These are phyloP conservation scores for Aureobasidium mangrovei DNA, from an alignment of 2,329 filamentous ascomycete species.

Conservation along the genomic window DNA sequence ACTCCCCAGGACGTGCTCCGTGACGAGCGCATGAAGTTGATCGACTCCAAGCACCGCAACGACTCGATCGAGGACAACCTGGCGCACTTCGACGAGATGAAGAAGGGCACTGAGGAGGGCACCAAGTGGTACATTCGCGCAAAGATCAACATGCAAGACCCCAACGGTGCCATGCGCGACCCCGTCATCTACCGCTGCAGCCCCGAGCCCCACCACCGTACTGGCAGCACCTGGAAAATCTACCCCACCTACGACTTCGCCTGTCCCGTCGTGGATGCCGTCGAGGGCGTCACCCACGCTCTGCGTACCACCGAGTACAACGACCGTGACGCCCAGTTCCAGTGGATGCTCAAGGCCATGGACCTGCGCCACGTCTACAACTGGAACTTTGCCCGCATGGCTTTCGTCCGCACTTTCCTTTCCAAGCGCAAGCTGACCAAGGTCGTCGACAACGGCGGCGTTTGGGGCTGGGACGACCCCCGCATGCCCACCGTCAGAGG, in stretches of 20 bases:
- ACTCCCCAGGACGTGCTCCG: conserved; percentile 82
- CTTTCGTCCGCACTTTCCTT: conserved; percentile 69
- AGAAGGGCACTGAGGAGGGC: conserved; percentile 66
- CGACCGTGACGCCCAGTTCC: conserved; percentile 72
- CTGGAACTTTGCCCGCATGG: conserved; percentile 74
- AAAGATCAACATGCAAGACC: conserved; percentile 80
- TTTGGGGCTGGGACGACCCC: conserved; percentile 75
- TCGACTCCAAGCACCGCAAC: conserved; percentile 70
- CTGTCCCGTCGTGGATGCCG: conserved; percentile 66
- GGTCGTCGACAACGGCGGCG: conserved; percentile 63
- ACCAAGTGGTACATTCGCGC: conserved; percentile 80
- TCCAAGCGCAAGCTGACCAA: conserved; percentile 77
- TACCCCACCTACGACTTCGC: conserved; percentile 80
- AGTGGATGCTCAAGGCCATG: conserved; percentile 69
- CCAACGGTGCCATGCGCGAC: conserved; percentile 88
- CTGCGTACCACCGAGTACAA: conserved; percentile 75
- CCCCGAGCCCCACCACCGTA: conserved; percentile 59
- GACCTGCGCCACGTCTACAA: conserved; percentile 67
- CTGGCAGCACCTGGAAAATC: conserved; percentile 67
- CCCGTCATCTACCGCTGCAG: conserved; percentile 97
- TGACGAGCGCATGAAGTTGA: conserved; percentile 69
- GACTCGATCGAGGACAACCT: conserved; percentile 71
- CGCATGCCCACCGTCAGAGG: conserved; percentile 73
- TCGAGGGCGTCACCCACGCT: conserved; percentile 72
- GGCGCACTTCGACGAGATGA: conserved; percentile 83